phyloP scores from a whole-genome alignment of 345 rosid species.

The Crucihimalaya himalaica region DNA sequence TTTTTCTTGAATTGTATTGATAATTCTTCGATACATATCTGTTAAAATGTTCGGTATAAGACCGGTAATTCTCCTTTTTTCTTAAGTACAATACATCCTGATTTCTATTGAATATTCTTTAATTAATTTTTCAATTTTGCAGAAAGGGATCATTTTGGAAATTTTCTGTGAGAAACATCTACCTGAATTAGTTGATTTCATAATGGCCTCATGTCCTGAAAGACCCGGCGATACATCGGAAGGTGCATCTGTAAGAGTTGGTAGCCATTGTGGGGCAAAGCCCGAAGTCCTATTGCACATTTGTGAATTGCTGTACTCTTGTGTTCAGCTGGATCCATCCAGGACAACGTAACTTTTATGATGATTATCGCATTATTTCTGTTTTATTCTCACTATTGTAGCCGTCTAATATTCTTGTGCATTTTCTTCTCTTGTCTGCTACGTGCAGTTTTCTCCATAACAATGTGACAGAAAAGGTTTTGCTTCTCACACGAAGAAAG shows the following conservation, averaged over 20 bases:
- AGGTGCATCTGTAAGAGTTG: constrained; percentile 47
- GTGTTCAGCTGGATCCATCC: constrained; percentile 71
- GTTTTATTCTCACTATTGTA: constrained; percentile 11
- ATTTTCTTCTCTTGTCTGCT: constrained; percentile 43
- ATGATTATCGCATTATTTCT: constrained; percentile 6
- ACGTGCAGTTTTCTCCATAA: constrained; percentile 79
- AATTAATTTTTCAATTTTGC: constrained; percentile 38
- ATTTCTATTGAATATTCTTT: neutral
- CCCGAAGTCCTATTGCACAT: constrained; percentile 77
- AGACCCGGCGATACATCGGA: constrained; percentile 48
- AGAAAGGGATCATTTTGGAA: constrained; percentile 69
- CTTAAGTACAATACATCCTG: constrained; percentile 11
- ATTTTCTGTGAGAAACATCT: constrained; percentile 86
- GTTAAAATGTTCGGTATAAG: constrained; percentile 25
- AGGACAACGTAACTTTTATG: constrained; percentile 67
- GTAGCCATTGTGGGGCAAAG: constrained; percentile 49
- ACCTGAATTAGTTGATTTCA: constrained; percentile 76
- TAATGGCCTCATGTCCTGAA: constrained; percentile 67
- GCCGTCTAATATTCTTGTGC: constrained; percentile 12
- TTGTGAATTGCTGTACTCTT: constrained; percentile 85
- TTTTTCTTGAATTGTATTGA: neutral
- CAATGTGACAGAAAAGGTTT: constrained; percentile 67
- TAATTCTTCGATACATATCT: constrained; percentile 27
- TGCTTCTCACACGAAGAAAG: constrained; percentile 67
- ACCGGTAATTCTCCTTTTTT: constrained; percentile 16